Conservation (phyloP, 495 filamentous ascomycete genomes). For the Astrothelium macrocarpum region DNA sequence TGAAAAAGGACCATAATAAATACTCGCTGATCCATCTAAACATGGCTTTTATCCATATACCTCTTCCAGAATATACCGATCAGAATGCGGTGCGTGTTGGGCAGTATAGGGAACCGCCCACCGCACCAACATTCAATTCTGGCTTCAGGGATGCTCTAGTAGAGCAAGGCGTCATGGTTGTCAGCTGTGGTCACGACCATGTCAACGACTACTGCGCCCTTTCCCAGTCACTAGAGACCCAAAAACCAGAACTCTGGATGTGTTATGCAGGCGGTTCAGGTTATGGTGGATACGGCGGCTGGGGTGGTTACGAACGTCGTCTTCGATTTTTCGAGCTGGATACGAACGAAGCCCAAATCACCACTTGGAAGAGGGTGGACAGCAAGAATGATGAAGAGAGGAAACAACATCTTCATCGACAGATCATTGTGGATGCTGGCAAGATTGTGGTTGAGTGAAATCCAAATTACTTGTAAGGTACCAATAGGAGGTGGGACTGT, state of each 20-base stretch:
- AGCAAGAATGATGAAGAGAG: slow-evolving; percentile 52
- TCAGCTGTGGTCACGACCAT: slow-evolving; percentile 92
- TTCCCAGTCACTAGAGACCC: slow-evolving; percentile 19
- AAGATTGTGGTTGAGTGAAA: slow-evolving; percentile 36
- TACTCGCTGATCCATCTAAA: slow-evolving; percentile 92
- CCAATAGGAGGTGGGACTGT: not conserved
- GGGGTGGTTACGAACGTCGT: slow-evolving; percentile 70
- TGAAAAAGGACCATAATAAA: slow-evolving; percentile 62
- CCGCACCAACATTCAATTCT: slow-evolving; percentile 80
- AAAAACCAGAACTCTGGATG: slow-evolving; percentile 80
- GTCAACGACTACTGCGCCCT: slow-evolving; percentile 93
- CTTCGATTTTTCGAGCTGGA: slow-evolving; percentile 88
- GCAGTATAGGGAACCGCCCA: slow-evolving; percentile 62
- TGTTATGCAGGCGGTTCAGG: slow-evolving; percentile 86
- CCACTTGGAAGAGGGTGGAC: slow-evolving; percentile 88
- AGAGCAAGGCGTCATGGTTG: slow-evolving; percentile 71
- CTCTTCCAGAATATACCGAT: slow-evolving; percentile 73
- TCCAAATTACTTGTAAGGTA: too few species aligned
- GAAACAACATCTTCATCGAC: slow-evolving; percentile 65
- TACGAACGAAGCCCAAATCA: slow-evolving; percentile 73
- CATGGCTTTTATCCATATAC: slow-evolving; percentile 95
- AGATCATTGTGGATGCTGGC: slow-evolving; percentile 80
- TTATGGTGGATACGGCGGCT: slow-evolving; percentile 91
- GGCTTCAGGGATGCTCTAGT: slow-evolving; percentile 79
- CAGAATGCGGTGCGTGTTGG: slow-evolving; percentile 45